Evolutionary conservation across 345 rosid species (phyloP).

Genomic region (Hibiscus trionum): DNA sequence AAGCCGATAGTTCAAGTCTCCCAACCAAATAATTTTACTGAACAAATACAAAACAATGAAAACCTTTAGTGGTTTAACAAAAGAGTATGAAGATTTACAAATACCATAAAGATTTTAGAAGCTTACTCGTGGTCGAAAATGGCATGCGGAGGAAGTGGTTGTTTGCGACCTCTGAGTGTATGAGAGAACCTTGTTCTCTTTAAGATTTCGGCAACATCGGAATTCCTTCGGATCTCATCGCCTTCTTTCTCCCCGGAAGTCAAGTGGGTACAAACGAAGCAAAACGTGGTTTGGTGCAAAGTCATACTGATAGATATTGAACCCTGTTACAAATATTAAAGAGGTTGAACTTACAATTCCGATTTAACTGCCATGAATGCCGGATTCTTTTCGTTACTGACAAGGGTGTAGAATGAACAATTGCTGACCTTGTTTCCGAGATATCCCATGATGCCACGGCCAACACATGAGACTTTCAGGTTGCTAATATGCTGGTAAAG

Average conservation of each 20-base stretch:
- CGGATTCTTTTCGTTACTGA: too few species aligned
- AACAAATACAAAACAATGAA: not conserved
- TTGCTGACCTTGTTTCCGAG: conserved; percentile 80
- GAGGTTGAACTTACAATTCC: not conserved
- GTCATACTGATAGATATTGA: conserved; percentile 84
- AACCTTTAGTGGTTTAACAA: not conserved
- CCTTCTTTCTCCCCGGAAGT: conserved; percentile 92
- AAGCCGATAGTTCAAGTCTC: conserved; percentile 89
- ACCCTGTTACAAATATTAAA: conserved; percentile 39
- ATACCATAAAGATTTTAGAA: not conserved
- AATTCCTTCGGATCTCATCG: conserved; percentile 67
- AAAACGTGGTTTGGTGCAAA: conserved; percentile 53
- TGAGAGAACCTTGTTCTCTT: conserved; percentile 66
- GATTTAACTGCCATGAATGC: not conserved
- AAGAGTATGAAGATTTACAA: not conserved
- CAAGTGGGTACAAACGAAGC: conserved; percentile 88
- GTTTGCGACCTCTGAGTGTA: conserved; percentile 29
- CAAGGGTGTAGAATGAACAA: not conserved
- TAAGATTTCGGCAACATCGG: conserved; percentile 66
- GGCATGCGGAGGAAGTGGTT: conserved; percentile 30
- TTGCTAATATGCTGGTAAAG: conserved; percentile 46
- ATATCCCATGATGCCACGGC: conserved; percentile 92
- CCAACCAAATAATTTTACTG: conserved; percentile 89
- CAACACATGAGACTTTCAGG: conserved; percentile 79
- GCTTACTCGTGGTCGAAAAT: conserved; percentile 86